These are phyloP conservation scores for Cyberlindnera xishuangbannaensis DNA, from an alignment of 805 yeast genomes.

Conservation along the genomic window DNA sequence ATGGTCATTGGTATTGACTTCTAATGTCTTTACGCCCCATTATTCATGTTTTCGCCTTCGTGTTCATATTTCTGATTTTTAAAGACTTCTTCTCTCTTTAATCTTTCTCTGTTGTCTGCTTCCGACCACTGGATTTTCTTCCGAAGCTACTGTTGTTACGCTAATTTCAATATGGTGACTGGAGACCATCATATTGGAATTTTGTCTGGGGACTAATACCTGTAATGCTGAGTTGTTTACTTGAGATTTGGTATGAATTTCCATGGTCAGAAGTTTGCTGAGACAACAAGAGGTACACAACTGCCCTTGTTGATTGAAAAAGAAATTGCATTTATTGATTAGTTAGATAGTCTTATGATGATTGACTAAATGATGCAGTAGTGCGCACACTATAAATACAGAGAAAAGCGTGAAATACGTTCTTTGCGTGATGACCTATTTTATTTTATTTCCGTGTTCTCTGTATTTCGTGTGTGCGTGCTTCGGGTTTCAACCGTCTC, in stretches of 20 bases:
- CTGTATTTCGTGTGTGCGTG: not conserved
- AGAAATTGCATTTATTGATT: slow-evolving; percentile 7
- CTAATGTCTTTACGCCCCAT: no score
- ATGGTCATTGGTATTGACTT: slow-evolving; percentile 96
- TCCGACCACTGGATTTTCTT: not conserved
- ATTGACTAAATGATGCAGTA: slow-evolving; percentile 6
- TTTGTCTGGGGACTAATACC: not conserved
- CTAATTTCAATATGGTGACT: slow-evolving; percentile 13
- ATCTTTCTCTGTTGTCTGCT: not conserved
- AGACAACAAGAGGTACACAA: not conserved
- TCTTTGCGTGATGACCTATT: slow-evolving; percentile 5
- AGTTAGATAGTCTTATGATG: slow-evolving; percentile 6
- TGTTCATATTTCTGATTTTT: no score
- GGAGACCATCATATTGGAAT: slow-evolving; percentile 17
- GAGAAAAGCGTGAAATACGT: not conserved
- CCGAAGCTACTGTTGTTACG: no score
- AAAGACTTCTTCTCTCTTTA: slow-evolving; percentile 1
- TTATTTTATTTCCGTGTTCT: slow-evolving; percentile 2
- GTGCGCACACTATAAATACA: slow-evolving; percentile 4
- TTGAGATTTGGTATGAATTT: no score
- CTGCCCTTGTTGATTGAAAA: no score
- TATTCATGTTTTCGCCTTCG: no score
- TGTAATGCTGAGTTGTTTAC: no score
- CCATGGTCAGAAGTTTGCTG: no score
- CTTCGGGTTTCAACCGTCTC: no score